Base-by-base conservation (phyloP, 73 alveolate species). In the Stentor roeselii region DNA sequence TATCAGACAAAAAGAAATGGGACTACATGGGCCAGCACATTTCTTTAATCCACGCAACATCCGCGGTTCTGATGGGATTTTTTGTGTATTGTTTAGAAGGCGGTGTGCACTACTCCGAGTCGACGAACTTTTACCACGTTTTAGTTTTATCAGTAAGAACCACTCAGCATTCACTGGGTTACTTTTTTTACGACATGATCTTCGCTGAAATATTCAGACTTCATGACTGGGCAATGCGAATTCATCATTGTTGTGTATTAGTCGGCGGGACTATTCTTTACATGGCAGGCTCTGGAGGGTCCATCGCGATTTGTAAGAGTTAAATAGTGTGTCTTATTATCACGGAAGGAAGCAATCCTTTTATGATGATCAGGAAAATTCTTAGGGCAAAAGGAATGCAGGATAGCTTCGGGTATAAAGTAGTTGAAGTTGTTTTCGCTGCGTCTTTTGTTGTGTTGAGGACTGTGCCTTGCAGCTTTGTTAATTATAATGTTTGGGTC, bases 201-300 rank as follows among this genome's bases (percentile, higher is more conserved):
- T 67, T 27, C 34, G 80, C 80, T 34, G 80, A 67, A 67, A 15
- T 67, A 15, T 67, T 67, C 37, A 32, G 41, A 21, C 80, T 67
- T 30, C 80, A 67, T 34, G 80, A 67, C 34, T 67, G 80, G 80
- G 80, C 80, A 1, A 67, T 67, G 80, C 1, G 80, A 32, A 21
- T 34, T 67, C 80, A 67, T 32, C 80, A 67, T 34, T 0, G 21
- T 27, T 67, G n/a, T 34, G 80, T 67, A 30, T 21, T 67, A 21
- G 11, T 67, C 11, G 80, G 80, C 34, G 80, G 80, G 34, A 21
- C 34, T 67, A 36, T 32, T 67, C 27, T 67, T 1, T 67, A 67
- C 37, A 27, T 67, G 11, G n/a, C 80, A 0, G 14, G 50, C 1
- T 27, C 11, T 21, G 80, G 80, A 0, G 80, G 80, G 1, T 21